Conservation (phyloP, 495 filamentous ascomycete species). For the Rusavskia elegans region DNA sequence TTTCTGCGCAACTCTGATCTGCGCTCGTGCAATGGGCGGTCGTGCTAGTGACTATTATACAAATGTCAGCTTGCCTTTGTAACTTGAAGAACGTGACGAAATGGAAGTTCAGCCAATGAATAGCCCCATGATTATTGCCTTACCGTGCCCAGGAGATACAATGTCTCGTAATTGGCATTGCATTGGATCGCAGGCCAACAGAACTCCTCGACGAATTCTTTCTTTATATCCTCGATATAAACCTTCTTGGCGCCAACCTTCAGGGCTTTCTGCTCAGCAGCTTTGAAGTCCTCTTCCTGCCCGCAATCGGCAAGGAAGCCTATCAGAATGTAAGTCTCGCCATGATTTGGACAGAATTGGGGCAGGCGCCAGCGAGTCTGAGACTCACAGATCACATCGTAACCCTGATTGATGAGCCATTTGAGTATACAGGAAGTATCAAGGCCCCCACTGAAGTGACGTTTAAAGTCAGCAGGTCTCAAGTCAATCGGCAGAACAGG, state of each 20-base stretch:
- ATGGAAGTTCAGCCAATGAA: too few relatives aligned
- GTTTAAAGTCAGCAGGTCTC: too few relatives aligned
- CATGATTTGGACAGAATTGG: background rate
- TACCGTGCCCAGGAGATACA: constrained; percentile 5
- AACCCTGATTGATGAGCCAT: constrained; percentile 11
- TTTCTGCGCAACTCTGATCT: constrained; percentile 56
- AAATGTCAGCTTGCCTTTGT: too few relatives aligned
- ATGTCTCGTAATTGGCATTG: constrained; percentile 44
- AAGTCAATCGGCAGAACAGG: too few relatives aligned
- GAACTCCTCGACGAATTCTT: constrained; percentile 42
- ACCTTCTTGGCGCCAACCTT: constrained; percentile 17
- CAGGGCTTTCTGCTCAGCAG: constrained; percentile 9
- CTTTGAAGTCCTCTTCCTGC: constrained; percentile 15
- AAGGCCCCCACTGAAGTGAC: constrained; percentile 2
- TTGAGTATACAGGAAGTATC: constrained; percentile 10
- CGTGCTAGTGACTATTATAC: constrained; percentile 41
- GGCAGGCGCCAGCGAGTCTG: background rate
- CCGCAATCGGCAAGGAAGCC: constrained; percentile 7
- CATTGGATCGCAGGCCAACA: constrained; percentile 77
- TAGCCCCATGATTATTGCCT: too few relatives aligned
- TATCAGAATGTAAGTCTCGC: background rate
- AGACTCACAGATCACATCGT: constrained; percentile 13
- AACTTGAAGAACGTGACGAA: too few relatives aligned
- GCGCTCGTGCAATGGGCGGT: constrained; percentile 73
- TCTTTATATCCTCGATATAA: constrained; percentile 9